Base-by-base conservation (phyloP, 345 rosid species). In the Aquilaria malaccensis region DNA sequence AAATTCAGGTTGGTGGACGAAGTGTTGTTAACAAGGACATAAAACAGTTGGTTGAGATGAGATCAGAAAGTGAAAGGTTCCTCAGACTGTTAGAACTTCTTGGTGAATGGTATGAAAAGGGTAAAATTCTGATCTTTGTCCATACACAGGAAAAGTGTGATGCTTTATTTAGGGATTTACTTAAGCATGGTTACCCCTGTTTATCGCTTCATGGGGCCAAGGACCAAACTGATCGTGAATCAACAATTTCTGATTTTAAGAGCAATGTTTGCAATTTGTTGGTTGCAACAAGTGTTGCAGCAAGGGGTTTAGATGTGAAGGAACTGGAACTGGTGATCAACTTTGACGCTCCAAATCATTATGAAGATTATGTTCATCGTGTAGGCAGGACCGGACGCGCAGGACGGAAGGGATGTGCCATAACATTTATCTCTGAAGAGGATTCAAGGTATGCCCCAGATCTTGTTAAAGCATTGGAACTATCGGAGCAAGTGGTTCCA, bases 331-430 rank as follows among this genome's bases (percentile, higher is more conserved):
- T 94, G 60, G 97, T 86, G 74, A 68, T 94, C 59, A 94, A 90
- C 68, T 94, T 72, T 78, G 95, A 90, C 76, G 96, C 72, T 32
- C 99, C 97, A 13, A 90, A 93, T 64, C 99, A 93, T 74, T 90
- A 90, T 63, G 96, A 93, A 74, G 97, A 90, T 75, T 90, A 87
- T 77, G 99, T 90, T 63, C 97, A 90, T 73, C 95, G 90, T 13
- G 97, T 87, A 61, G 96, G 97, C 61, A 82, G 99, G 74, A 93
- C 99, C 31, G 99, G 96, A 62, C 80, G 99, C 68, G 96, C 99
- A 60, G 97, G 99, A 43, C 75, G 88, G 59, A 90, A 86, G 69
- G 99, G 99, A 59, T 90, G 96, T 75, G 97, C 95, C 48, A 80
- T 90, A 66, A 93, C 99, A 65, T 93, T 90, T 74, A 83, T 90